Conservation (phyloP, 2,329 filamentous ascomycete species). For the Colletotrichum lupini region DNA sequence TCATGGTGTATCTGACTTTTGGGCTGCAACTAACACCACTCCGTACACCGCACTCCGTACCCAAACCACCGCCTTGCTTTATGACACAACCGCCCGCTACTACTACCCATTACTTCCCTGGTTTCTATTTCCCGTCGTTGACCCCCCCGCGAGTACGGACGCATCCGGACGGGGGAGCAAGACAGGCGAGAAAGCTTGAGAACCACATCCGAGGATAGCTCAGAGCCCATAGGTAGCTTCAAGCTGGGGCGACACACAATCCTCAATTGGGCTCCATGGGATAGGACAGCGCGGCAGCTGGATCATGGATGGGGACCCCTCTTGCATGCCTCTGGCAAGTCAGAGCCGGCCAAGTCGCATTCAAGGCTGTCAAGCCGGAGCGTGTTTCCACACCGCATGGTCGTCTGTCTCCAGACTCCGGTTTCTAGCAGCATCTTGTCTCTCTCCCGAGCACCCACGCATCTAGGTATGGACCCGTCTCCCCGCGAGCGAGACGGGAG, state of each 20-base stretch:
- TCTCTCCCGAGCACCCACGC: background rate
- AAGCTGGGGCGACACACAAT: background rate
- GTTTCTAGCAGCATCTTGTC: background rate
- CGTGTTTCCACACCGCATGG: slow-evolving; percentile 27
- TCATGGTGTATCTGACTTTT: slow-evolving; percentile 15
- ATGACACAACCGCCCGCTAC: background rate
- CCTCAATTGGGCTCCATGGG: slow-evolving; percentile 8
- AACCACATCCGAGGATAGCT: background rate
- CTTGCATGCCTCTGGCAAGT: slow-evolving; percentile 34
- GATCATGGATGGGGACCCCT: background rate
- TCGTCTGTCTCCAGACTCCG: background rate
- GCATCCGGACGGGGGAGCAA: slow-evolving; percentile 14
- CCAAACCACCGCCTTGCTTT: background rate
- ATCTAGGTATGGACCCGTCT: background rate
- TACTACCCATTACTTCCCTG: background rate
- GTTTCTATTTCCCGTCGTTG: background rate
- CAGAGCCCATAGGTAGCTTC: background rate
- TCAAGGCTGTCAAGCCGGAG: slow-evolving; percentile 1
- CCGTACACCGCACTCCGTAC: background rate
- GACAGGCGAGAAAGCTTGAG: background rate
- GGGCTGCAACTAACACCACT: slow-evolving; percentile 6
- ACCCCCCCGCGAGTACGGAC: background rate
- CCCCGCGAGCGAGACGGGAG: background rate
- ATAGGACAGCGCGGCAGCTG: slow-evolving; percentile 2
- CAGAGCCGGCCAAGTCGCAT: slow-evolving; percentile 34